These are phyloP conservation scores for Mixia osmundae DNA, from an alignment of 1,284 basidiomycete genomes.

Conservation along the genomic window DNA sequence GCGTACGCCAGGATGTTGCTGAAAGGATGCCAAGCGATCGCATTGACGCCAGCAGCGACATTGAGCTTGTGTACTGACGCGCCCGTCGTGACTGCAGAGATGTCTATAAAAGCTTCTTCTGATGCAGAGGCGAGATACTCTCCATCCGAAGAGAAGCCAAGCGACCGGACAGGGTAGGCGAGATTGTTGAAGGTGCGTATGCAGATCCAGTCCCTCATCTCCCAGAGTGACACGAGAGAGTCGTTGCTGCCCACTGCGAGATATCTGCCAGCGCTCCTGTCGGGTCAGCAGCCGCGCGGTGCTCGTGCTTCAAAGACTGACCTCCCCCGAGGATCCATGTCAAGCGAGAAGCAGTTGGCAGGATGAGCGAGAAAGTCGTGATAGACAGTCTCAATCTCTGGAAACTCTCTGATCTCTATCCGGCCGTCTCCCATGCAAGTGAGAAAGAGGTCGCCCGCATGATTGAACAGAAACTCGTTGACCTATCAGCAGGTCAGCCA, in stretches of 20 bases:
- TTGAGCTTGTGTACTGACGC: no score
- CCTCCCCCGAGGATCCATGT: constrained; percentile 10
- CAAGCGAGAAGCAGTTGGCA: constrained; percentile 7
- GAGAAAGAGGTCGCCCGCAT: constrained; percentile 7
- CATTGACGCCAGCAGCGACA: no score
- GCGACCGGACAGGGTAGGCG: constrained; percentile 6
- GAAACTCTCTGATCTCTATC: constrained; percentile 3
- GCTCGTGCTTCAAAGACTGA: background rate
- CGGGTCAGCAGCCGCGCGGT: background rate
- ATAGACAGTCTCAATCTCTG: constrained; percentile 4
- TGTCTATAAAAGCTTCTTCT: constrained; percentile 7
- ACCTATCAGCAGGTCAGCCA: constrained; percentile 1
- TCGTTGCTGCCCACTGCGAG: constrained; percentile 10
- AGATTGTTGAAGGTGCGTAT: constrained; percentile 7
- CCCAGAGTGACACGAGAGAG: constrained; percentile 9
- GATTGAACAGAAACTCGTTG: constrained; percentile 10
- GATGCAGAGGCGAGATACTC: constrained; percentile 6
- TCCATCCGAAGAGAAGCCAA: constrained; percentile 9
- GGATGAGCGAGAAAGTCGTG: constrained; percentile 7
- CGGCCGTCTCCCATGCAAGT: constrained; percentile 5
- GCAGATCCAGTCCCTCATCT: constrained; percentile 9
- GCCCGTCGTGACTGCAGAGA: no score
- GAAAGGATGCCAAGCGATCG: no score
- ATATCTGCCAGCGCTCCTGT: constrained; percentile 2
- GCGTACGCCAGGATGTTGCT: no score